Evolutionary conservation across 169 alveolate genomes (phyloP).

Genomic region (Plasmodium inui): DNA sequence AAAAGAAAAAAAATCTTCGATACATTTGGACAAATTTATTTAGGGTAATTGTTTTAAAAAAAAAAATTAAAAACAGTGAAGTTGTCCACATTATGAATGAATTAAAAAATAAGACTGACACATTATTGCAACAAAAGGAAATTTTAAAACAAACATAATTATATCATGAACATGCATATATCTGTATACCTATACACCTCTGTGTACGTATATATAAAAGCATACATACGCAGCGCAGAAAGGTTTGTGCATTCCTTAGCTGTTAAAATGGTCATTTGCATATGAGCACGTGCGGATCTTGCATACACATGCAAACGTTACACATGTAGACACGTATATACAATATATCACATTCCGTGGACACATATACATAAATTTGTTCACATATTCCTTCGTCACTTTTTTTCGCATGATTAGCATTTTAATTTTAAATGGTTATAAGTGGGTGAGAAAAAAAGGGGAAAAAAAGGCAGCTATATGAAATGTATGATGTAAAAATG

Average conservation of each 20-base stretch:
- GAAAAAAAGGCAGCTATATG: background rate
- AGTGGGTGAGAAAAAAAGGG: background rate
- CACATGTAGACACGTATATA: constrained; percentile 2
- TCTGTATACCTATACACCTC: constrained; percentile 7
- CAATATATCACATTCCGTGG: background rate
- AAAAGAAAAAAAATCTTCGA: background rate
- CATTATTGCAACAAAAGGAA: constrained; percentile 25
- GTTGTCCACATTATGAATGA: constrained; percentile 47
- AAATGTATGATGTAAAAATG: background rate
- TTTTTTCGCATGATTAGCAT: background rate
- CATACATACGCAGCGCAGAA: constrained; percentile 14
- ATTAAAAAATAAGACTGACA: constrained; percentile 24
- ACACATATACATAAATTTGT: background rate
- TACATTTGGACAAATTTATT: constrained; percentile 33
- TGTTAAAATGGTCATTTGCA: background rate
- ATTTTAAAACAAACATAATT: constrained; percentile 39
- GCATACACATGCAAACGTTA: background rate
- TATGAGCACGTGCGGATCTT: background rate
- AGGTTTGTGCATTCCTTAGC: background rate
- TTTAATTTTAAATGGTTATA: background rate
- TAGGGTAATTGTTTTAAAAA: constrained; percentile 32
- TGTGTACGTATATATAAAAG: background rate
- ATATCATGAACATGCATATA: constrained; percentile 26
- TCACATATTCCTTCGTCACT: background rate
- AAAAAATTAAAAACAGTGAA: constrained; percentile 25